phyloP scores from a whole-genome alignment of 345 rosid species.

The Draba incana region DNA sequence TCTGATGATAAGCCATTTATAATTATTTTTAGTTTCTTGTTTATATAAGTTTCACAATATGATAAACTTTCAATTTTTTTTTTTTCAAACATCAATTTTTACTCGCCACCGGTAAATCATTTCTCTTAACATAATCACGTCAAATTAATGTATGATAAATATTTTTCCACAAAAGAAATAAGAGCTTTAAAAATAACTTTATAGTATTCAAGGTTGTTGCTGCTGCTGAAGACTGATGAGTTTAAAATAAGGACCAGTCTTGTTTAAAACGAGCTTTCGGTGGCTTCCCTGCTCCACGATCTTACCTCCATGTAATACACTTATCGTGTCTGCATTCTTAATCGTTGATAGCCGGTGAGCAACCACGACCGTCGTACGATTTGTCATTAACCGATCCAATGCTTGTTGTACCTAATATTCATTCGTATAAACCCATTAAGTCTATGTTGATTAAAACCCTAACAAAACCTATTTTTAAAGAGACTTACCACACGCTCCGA shows the following conservation, averaged over 20 bases:
- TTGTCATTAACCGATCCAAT: slow-evolving; percentile 77
- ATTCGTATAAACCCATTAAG: neutral
- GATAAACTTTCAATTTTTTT: too few relatives aligned
- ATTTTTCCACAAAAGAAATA: slow-evolving; percentile 13
- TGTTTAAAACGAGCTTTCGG: slow-evolving; percentile 61
- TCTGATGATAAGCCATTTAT: too few relatives aligned
- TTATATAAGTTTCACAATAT: too few relatives aligned
- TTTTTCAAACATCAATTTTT: too few relatives aligned
- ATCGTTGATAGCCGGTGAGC: slow-evolving; percentile 94
- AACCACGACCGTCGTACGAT: slow-evolving; percentile 83
- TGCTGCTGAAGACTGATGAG: slow-evolving; percentile 82
- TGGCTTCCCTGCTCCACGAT: slow-evolving; percentile 89
- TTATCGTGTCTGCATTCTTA: slow-evolving; percentile 75
- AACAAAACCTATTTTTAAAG: neutral
- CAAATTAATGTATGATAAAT: slow-evolving; percentile 8
- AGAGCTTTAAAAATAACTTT: neutral
- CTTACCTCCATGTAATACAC: slow-evolving; percentile 76
- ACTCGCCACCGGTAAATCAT: slow-evolving; percentile 4
- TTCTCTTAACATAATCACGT: slow-evolving; percentile 21
- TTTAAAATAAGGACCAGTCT: slow-evolving; percentile 78
- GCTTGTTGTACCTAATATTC: slow-evolving; percentile 66
- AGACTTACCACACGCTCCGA: slow-evolving; percentile 69
- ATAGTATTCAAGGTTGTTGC: slow-evolving; percentile 36
- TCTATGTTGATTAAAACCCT: neutral
- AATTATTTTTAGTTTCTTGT: too few relatives aligned